These are phyloP conservation scores for Sordariomycetes sp. DNA, from an alignment of 2,329 filamentous ascomycete species.

Conservation along the genomic window DNA sequence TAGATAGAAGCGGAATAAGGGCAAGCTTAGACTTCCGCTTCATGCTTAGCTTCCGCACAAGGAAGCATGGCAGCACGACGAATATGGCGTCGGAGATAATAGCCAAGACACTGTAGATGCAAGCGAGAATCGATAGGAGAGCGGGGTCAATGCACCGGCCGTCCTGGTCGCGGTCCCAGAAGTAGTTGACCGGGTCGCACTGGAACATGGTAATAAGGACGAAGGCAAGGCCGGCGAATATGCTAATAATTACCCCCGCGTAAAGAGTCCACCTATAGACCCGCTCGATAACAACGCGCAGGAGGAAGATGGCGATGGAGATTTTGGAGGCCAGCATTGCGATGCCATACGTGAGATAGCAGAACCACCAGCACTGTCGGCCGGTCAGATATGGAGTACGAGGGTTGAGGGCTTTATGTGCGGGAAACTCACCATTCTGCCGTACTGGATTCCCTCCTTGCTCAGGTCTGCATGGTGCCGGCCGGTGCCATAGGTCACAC, in stretches of 20 bases:
- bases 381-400: slow-evolving; percentile 9
- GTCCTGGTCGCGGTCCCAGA: slow-evolving; percentile 23
- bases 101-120: slow-evolving; percentile 37
- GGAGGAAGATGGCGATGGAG: slow-evolving; percentile 29
- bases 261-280: slow-evolving; percentile 24
- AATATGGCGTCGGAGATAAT: slow-evolving; percentile 40
- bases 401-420: not conserved
- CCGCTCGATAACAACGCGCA: slow-evolving; percentile 25
- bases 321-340: slow-evolving; percentile 27
- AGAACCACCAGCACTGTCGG: slow-evolving; percentile 22
- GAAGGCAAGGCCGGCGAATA: slow-evolving; percentile 24
- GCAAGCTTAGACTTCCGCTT: slow-evolving; percentile 36
- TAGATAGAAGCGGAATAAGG: slow-evolving; percentile 38
- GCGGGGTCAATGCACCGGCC: slow-evolving; percentile 26
- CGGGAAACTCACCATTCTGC: slow-evolving; percentile 22
- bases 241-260: slow-evolving; percentile 19
- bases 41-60: slow-evolving; percentile 47
- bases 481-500: slow-evolving; percentile 28
- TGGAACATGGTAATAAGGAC: slow-evolving; percentile 30
- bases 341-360: slow-evolving; percentile 23
- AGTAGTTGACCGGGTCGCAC: slow-evolving; percentile 27
- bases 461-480: slow-evolving; percentile 21
- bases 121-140: slow-evolving; percentile 39
- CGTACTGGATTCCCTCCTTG: slow-evolving; percentile 9
- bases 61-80: slow-evolving; percentile 38